Evolutionary conservation across 2,329 filamentous ascomycete species (phyloP).

Genomic region (Chalaropsis ovoidea): DNA sequence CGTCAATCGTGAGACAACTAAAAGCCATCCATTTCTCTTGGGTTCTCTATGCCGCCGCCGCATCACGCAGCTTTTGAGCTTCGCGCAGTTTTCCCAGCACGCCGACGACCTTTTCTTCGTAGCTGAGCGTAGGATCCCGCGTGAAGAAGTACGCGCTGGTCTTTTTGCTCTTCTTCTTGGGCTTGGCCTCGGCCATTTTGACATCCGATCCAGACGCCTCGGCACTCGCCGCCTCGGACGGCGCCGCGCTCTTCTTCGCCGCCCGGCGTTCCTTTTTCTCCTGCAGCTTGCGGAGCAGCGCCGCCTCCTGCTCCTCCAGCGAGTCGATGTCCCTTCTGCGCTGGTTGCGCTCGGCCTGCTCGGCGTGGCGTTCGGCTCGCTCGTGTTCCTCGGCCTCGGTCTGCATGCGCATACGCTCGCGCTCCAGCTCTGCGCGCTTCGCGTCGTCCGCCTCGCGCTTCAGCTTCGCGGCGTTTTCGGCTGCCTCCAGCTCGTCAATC

Average conservation of each 20-base stretch:
- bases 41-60: slow-evolving; percentile 26
- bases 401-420: slow-evolving; percentile 32
- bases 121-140: slow-evolving; percentile 25
- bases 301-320: slow-evolving; percentile 30
- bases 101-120: slow-evolving; percentile 26
- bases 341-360: slow-evolving; percentile 27
- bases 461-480: slow-evolving; percentile 58
- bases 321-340: slow-evolving; percentile 27
- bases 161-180: slow-evolving; percentile 23
- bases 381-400: slow-evolving; percentile 31
- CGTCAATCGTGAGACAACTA: background rate
- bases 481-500: slow-evolving; percentile 74
- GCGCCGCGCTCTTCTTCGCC: slow-evolving; percentile 30
- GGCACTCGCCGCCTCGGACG: slow-evolving; percentile 22
- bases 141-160: slow-evolving; percentile 24
- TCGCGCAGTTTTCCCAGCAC: slow-evolving; percentile 34
- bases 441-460: slow-evolving; percentile 42
- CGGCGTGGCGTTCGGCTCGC: background rate
- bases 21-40: background rate
- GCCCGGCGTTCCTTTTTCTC: slow-evolving; percentile 33
- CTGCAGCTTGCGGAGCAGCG: slow-evolving; percentile 26
- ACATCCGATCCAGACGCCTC: slow-evolving; percentile 14
- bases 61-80: slow-evolving; percentile 32
- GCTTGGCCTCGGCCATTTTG: slow-evolving; percentile 18
- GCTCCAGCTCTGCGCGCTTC: slow-evolving; percentile 34